Percentiles rank a stretch among this genome's conserved stretches.
These are phyloP conservation scores for Rutstroemia sp. DNA, from an alignment of 2,329 filamentous ascomycete genomes.

Conservation along the genomic window DNA sequence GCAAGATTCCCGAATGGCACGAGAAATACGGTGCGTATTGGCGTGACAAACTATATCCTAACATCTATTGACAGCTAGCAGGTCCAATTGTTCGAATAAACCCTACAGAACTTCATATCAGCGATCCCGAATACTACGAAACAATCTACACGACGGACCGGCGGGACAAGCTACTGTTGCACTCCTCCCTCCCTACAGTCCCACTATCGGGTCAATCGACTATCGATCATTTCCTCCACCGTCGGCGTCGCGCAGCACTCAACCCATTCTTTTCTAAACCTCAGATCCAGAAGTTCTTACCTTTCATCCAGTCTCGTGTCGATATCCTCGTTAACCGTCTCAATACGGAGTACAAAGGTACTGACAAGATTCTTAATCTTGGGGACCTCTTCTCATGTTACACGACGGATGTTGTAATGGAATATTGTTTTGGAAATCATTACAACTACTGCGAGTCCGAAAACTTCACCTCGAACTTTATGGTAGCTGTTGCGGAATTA, in stretches of 20 bases:
- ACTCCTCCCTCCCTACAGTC: conserved; percentile 2
- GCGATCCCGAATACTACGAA: conserved; percentile 32
- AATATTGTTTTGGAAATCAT: conserved; percentile 16
- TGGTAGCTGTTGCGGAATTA: background rate
- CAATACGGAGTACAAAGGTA: conserved; percentile 1
- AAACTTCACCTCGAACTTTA: background rate
- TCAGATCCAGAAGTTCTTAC: conserved; percentile 4
- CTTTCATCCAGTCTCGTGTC: conserved; percentile 2
- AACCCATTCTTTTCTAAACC: conserved; percentile 20
- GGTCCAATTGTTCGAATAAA: conserved; percentile 31
- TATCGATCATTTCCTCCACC: conserved; percentile 17
- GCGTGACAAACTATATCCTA: background rate
- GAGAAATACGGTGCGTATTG: conserved; percentile 29
- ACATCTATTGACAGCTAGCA: background rate
- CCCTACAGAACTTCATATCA: conserved; percentile 34
- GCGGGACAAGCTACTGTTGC: conserved; percentile 12
- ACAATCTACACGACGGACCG: conserved; percentile 31
- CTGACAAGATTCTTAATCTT: background rate
- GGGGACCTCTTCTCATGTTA: background rate
- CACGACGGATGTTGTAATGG: conserved; percentile 21
- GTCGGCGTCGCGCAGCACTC: conserved; percentile 15
- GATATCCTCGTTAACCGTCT: background rate
- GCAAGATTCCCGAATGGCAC: conserved; percentile 37
- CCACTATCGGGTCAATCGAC: conserved; percentile 10
- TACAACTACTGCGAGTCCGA: background rate